Evolutionary conservation across 208 protist species (phyloP).

Genomic region (Tritrichomonas foetus): DNA sequence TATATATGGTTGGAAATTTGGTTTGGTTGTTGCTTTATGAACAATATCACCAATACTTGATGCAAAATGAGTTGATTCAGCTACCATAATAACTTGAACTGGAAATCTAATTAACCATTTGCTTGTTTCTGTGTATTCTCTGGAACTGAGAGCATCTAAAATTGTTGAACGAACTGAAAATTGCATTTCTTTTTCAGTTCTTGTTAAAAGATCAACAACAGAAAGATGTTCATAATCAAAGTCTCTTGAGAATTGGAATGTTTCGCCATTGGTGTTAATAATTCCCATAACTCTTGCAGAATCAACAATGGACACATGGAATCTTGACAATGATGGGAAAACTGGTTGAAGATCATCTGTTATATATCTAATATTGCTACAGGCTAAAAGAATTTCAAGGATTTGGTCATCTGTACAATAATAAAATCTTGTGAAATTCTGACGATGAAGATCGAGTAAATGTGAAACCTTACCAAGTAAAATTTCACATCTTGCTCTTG

Average conservation of each 20-base stretch:
- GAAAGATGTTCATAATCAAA: neutral
- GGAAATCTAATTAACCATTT: neutral
- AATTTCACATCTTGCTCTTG: neutral
- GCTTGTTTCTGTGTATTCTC: neutral
- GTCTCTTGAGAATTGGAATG: neutral
- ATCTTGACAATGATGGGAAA: neutral
- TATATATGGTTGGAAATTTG: neutral
- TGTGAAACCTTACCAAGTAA: neutral
- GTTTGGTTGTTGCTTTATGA: neutral
- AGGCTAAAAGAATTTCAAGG: neutral
- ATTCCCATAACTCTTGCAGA: neutral
- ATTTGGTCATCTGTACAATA: neutral
- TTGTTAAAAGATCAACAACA: neutral
- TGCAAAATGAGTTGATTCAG: neutral
- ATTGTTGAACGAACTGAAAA: neutral
- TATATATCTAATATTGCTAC: neutral
- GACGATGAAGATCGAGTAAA: neutral
- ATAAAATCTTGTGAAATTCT: neutral
- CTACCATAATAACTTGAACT: neutral
- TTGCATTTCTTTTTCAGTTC: slow-evolving; percentile 12
- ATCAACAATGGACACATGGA: neutral
- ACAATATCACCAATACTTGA: neutral
- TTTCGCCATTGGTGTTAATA: neutral
- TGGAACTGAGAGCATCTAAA: neutral
- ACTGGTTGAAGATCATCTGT: neutral